Percentiles rank a stretch among this genome's conserved stretches.
These are phyloP conservation scores for Lichtheimia ramosa DNA, from an alignment of 371 early-diverging fungal species.

Conservation along the genomic window DNA sequence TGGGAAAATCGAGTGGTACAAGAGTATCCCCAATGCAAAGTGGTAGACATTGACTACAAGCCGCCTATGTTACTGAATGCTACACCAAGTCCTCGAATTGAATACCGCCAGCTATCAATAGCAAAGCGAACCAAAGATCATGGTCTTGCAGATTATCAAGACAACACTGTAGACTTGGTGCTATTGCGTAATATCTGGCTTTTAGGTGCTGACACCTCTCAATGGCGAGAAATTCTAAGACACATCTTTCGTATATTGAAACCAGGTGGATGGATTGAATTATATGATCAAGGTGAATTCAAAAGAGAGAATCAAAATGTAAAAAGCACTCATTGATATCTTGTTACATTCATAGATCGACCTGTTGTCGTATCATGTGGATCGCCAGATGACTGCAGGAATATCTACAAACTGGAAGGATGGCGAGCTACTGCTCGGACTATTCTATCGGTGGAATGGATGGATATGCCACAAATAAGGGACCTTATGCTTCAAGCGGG, in stretches of 20 bases:
- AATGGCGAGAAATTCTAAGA: background rate
- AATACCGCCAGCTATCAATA: background rate
- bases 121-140: background rate
- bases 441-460: background rate
- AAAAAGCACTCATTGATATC: background rate
- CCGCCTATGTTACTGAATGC: background rate
- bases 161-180: conserved; percentile 4
- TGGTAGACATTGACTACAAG: conserved; percentile 1
- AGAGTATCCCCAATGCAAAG: background rate
- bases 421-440: background rate
- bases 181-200: conserved; percentile 2
- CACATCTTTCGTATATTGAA: background rate
- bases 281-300: conserved; percentile 2
- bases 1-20: conserved; percentile 1
- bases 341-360: background rate
- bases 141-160: conserved; percentile 1
- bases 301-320: background rate
- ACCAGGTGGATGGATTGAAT: conserved; percentile 10
- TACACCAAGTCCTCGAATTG: background rate
- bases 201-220: background rate
- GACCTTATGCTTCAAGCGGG: background rate
- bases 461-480: background rate
- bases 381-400: background rate
- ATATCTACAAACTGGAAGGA: background rate
- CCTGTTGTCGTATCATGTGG: background rate